Conservation (phyloP, 2,329 filamentous ascomycete genomes). For the Keithomyces neogunnii region DNA sequence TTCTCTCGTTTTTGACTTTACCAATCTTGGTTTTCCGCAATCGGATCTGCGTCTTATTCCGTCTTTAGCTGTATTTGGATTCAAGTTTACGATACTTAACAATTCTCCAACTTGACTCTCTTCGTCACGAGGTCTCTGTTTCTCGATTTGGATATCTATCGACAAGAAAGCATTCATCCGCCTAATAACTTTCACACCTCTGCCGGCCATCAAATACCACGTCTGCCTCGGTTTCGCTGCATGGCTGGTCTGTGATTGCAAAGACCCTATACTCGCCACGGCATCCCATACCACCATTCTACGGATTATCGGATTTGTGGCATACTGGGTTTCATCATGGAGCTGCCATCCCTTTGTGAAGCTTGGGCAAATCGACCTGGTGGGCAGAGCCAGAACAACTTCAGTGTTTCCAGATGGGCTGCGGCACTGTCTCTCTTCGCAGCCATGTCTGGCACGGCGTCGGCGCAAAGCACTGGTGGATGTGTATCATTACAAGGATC, state of each 20-base stretch:
- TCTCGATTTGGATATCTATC: conserved; percentile 24
- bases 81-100: background rate
- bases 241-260: conserved; percentile 3
- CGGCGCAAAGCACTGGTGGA: conserved; percentile 24
- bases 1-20: background rate
- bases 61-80: background rate
- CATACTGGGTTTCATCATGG: background rate
- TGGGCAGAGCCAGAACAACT: background rate
- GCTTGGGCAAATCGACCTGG: background rate
- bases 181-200: conserved; percentile 11
- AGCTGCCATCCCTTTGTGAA: background rate
- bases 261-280: background rate
- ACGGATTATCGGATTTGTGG: background rate
- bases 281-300: background rate
- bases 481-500: conserved; percentile 66
- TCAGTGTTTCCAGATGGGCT: background rate
- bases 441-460: conserved; percentile 18
- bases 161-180: conserved; percentile 17
- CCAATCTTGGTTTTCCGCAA: background rate
- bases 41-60: background rate
- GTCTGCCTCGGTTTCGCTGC: background rate
- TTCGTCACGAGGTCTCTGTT: conserved; percentile 8
- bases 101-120: background rate
- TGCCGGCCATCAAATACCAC: background rate
- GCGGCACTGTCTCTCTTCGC: conserved; percentile 17